phyloP scores from a whole-genome alignment of 2,329 filamentous ascomycete genomes.

The Acrocalymma vagum region DNA sequence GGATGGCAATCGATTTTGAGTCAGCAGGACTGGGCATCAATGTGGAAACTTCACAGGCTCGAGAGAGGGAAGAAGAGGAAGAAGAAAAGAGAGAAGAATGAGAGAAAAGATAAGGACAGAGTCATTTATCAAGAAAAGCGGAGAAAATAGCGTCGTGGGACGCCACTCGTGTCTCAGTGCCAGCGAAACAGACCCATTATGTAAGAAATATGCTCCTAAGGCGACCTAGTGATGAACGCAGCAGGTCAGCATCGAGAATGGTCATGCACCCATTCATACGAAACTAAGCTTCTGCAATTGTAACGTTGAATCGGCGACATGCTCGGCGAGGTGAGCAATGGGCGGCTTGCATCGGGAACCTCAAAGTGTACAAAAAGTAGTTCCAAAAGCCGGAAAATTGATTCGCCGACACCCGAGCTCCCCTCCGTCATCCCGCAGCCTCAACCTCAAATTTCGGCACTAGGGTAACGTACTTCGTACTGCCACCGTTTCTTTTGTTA shows the following conservation, averaged over 20 bases:
- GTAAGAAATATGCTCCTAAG: slow-evolving; percentile 32
- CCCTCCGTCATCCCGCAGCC: slow-evolving; percentile 33
- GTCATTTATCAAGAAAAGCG: neutral
- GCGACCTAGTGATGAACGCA: slow-evolving; percentile 21
- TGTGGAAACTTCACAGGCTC: too few species aligned
- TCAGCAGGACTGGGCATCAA: too few species aligned
- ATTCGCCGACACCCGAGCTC: slow-evolving; percentile 26
- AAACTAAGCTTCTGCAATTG: slow-evolving; percentile 10
- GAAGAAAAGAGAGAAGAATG: neutral
- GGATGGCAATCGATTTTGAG: neutral
- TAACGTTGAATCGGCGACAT: slow-evolving; percentile 12
- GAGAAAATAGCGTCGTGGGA: neutral
- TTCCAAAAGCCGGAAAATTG: slow-evolving; percentile 18
- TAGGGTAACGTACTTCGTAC: neutral
- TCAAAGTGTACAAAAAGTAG: slow-evolving; percentile 13
- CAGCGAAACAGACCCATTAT: slow-evolving; percentile 27
- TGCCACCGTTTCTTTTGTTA: too few species aligned
- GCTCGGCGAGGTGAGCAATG: neutral
- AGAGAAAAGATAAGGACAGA: neutral
- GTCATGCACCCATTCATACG: slow-evolving; percentile 12
- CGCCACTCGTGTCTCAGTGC: slow-evolving; percentile 1
- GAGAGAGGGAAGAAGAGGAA: too few species aligned
- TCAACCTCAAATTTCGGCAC: slow-evolving; percentile 43
- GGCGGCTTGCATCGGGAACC: slow-evolving; percentile 35
- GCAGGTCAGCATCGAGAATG: slow-evolving; percentile 27